Percentiles rank a stretch among this genome's conserved stretches.
Evolutionary conservation across 2,329 filamentous ascomycete genomes (phyloP).

Genomic region (Diaporthe amygdali): DNA sequence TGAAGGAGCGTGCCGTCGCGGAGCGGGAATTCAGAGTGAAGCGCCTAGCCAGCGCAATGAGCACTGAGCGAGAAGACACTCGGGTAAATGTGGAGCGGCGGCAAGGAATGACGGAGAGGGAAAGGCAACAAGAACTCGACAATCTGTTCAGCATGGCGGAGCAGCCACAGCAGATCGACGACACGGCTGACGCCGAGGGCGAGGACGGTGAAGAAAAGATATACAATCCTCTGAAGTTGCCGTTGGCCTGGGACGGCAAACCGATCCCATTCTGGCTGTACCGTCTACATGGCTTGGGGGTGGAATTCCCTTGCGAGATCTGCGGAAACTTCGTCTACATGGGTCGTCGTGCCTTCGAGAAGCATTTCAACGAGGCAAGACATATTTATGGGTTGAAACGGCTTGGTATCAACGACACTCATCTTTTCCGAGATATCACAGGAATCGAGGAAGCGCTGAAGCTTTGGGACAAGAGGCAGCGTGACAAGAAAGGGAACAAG

Average conservation of each 20-base stretch:
- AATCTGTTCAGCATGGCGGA: slow-evolving; percentile 72
- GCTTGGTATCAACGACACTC: slow-evolving; percentile 89
- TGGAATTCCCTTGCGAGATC: slow-evolving; percentile 94
- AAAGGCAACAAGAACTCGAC: slow-evolving; percentile 92
- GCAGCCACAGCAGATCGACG: slow-evolving; percentile 45
- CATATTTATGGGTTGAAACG: slow-evolving; percentile 95
- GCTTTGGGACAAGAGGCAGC: slow-evolving; percentile 92
- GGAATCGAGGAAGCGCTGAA: slow-evolving; percentile 86
- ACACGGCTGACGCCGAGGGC: slow-evolving; percentile 71
- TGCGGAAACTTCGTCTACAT: slow-evolving; percentile 99
- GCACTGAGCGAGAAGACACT: slow-evolving; percentile 86
- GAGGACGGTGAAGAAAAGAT: slow-evolving; percentile 85
- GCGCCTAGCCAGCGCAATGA: slow-evolving; percentile 81
- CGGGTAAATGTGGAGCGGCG: slow-evolving; percentile 94
- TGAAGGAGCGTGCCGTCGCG: slow-evolving; percentile 87
- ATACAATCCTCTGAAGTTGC: slow-evolving; percentile 96
- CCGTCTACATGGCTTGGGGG: slow-evolving; percentile 91
- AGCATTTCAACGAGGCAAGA: slow-evolving; percentile 94
- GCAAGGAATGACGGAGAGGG: slow-evolving; percentile 96
- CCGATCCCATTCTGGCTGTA: slow-evolving; percentile 99
- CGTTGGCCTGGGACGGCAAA: slow-evolving; percentile 97
- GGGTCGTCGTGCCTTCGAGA: slow-evolving; percentile 94
- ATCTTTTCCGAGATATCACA: slow-evolving; percentile 92
- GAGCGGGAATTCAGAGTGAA: slow-evolving; percentile 86
- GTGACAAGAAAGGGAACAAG: slow-evolving; percentile 79